Base-by-base conservation (phyloP, 192 early-diverging fungal species). In the Coemansia umbellata region DNA sequence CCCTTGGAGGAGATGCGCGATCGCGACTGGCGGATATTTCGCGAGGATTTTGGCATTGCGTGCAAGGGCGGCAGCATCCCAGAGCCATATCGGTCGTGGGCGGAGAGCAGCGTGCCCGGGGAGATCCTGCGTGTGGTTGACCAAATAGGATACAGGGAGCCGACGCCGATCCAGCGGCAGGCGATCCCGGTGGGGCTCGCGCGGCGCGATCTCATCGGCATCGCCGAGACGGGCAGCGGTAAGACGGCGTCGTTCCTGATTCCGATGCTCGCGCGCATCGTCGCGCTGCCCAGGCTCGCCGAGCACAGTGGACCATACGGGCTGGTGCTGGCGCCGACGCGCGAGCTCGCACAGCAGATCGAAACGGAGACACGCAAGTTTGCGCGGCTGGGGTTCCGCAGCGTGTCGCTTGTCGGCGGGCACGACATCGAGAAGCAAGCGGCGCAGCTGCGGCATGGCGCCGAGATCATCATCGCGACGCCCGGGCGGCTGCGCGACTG, bases 1-100 rank as follows among this genome's bases (percentile, higher is more conserved):
- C 82, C 85, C 10, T 72, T 98, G 57, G 54, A 55, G 7, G 86
- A 97, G 44, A 99, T 99, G 97, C 82, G 77, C 41, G 94, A 97
- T 68, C 81, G 97, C 56, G 97, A 99, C 57, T 99, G 97, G 97
- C 89, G 97, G 69, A 99, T 99, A 48, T 97, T 99, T 74, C 94
- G 93, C 53, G 97, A 99, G 69, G 97, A 99, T 60, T 97, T 89
- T 70, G 91, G 87, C 60, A 99, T 99, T 41, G 76, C 93, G 4
- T 91, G 88, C 60, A 95, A 96, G 77, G 97, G 93, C 80, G 83
- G 91, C 37, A 76, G 83, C 42, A 91, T 95, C 52, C 97, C 95
- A 36, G 79, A 85, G 43, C 94, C 97, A 14, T 81, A 96, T 18
- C 82, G 97, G 36, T 80, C 78, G 17, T 99, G 97, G 97, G 53